Evolutionary conservation across 495 filamentous ascomycete genomes (phyloP).

Genomic region (Aspergillus cavernicola): DNA sequence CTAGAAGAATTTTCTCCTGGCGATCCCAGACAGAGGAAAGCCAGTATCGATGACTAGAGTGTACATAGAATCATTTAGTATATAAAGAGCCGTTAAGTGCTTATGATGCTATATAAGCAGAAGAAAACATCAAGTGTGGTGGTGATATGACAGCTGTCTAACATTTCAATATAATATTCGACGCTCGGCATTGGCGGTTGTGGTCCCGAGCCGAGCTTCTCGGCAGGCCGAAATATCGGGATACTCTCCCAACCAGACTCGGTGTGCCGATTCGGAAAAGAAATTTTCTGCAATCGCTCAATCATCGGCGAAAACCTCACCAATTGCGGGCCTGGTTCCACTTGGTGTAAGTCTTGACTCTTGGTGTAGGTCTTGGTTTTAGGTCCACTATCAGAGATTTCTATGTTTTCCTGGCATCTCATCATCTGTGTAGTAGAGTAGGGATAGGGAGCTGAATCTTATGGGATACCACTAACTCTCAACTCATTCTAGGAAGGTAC

Average conservation of each 20-base stretch:
- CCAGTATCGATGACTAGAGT: too few species aligned
- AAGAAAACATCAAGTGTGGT: too few species aligned
- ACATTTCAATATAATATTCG: too few species aligned
- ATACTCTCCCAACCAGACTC: constrained; percentile 7
- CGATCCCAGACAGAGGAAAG: not conserved
- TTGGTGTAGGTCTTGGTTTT: not conserved
- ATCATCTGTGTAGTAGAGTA: too few species aligned
- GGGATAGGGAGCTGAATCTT: too few species aligned
- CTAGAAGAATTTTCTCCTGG: not conserved
- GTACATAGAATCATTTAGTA: too few species aligned
- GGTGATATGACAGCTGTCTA: too few species aligned
- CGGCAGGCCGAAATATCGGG: constrained; percentile 15
- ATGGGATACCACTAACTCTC: too few species aligned
- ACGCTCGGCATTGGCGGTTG: not conserved
- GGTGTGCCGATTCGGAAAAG: constrained; percentile 21
- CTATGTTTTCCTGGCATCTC: not conserved
- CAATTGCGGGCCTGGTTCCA: constrained; percentile 9
- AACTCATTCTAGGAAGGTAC: too few species aligned
- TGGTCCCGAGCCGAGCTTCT: constrained; percentile 8
- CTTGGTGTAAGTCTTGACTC: constrained; percentile 2
- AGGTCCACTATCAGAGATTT: constrained; percentile 5
- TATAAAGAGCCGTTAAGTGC: too few species aligned
- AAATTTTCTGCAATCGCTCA: not conserved
- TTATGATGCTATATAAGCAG: too few species aligned
- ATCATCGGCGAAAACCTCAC: constrained; percentile 4